Conservation (phyloP, 2,329 filamentous ascomycete species). For the Scytalidium sp. region DNA sequence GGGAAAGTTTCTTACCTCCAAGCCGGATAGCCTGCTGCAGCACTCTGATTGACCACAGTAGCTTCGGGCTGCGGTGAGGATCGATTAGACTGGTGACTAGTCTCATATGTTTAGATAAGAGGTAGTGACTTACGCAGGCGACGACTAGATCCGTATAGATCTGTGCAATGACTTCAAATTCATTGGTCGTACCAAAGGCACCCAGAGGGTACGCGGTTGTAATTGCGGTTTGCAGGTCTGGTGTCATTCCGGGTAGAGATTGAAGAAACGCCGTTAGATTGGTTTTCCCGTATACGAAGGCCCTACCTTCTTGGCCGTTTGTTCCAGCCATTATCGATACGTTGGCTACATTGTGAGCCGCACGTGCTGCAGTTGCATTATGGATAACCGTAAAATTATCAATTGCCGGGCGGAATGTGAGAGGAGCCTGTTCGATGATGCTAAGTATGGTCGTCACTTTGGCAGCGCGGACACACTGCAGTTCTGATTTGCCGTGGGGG, state of each 20-base stretch:
- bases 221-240: not conserved
- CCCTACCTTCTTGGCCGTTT: not conserved
- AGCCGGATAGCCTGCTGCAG: not conserved
- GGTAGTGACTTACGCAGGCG: not conserved
- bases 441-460: not conserved
- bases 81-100: not conserved
- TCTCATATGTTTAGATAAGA: not conserved
- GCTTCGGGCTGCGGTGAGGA: not conserved
- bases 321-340: not conserved
- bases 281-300: not conserved
- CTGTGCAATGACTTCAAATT: not conserved
- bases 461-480: not conserved
- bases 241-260: not conserved
- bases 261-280: not conserved
- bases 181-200: not conserved
- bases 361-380: not conserved
- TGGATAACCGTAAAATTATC: not conserved
- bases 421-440: not conserved
- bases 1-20: not conserved
- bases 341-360: not conserved
- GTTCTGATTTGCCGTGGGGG: not conserved
- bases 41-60: not conserved
- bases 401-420: not conserved
- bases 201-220: not conserved
- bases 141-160: not conserved